phyloP scores from a whole-genome alignment of 352 stramenopile genomes.

The Phytophthora constricta region DNA sequence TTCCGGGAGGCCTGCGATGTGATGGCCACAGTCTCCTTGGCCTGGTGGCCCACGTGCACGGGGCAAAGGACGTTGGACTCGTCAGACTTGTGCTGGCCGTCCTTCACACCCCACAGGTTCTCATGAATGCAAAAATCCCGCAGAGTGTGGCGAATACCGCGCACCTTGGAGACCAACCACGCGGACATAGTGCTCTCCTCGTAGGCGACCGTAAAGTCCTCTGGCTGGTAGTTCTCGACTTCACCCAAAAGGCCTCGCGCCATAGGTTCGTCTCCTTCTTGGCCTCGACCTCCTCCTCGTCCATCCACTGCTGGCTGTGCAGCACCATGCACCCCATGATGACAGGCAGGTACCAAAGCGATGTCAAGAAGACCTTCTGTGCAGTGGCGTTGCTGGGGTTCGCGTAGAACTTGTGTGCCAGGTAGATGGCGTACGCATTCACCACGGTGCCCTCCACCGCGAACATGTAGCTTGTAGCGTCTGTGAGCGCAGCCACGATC shows the following conservation, averaged over 20 bases:
- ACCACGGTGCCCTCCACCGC: conserved; percentile 95
- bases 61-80: conserved; percentile 81
- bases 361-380: conserved; percentile 97
- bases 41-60: conserved; percentile 70
- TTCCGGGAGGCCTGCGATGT: conserved; percentile 54
- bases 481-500: conserved; percentile 89
- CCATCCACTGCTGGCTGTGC: conserved; percentile 93
- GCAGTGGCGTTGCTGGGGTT: conserved; percentile 95
- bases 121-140: conserved; percentile 88
- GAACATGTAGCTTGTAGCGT: conserved; percentile 99
- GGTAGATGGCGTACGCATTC: conserved; percentile 96
- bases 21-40: conserved; percentile 75
- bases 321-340: conserved; percentile 98
- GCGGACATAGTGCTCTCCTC: conserved; percentile 67
- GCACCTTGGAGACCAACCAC: conserved; percentile 71
- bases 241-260: conserved; percentile 79
- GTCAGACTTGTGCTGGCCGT: conserved; percentile 72
- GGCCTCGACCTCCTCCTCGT: conserved; percentile 68
- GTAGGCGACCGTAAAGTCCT: conserved; percentile 37
- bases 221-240: conserved; percentile 66
- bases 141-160: conserved; percentile 64
- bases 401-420: conserved; percentile 95
- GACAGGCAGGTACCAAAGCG: conserved; percentile 98
- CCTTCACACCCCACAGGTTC: conserved; percentile 82
- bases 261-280: conserved; percentile 66